Conservation (phyloP, 139 green algal genomes). For the Ulvella scutata region DNA sequence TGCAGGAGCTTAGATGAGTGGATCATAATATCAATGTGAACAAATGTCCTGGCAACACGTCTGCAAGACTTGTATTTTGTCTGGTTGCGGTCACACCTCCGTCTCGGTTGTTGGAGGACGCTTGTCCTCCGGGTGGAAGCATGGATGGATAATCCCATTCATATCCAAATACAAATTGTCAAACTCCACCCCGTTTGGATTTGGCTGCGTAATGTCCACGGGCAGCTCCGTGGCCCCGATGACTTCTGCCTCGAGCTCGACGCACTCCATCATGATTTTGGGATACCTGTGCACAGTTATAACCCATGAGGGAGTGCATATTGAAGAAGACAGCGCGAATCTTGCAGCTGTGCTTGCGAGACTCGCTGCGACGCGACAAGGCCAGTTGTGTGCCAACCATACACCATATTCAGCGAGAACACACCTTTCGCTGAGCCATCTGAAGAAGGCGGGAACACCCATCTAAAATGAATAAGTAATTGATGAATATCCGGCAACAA, state of each 20-base stretch:
- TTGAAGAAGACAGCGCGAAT: background rate
- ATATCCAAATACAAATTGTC: conserved; percentile 99
- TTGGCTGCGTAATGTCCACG: conserved; percentile 73
- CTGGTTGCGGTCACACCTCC: no score
- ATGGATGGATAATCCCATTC: conserved; percentile 99
- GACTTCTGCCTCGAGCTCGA: conserved; percentile 63
- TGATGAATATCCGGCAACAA: no score
- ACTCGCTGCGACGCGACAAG: conserved; percentile 9
- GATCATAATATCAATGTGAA: no score
- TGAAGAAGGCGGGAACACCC: conserved; percentile 95
- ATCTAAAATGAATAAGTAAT: conserved; percentile 44
- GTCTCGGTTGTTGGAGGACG: conserved; percentile 76
- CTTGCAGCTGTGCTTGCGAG: background rate
- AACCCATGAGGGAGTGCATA: background rate
- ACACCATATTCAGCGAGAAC: background rate
- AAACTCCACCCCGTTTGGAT: conserved; percentile 94
- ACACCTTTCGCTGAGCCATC: conserved; percentile 82
- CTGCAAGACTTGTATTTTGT: no score
- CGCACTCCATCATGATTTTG: conserved; percentile 79
- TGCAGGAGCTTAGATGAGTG: no score
- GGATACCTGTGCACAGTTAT: conserved; percentile 63
- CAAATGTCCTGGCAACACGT: no score
- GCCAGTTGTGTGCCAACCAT: background rate
- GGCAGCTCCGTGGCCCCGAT: conserved; percentile 70
- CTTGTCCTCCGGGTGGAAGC: conserved; percentile 98